phyloP scores from a whole-genome alignment of 2,329 filamentous ascomycete species.

The Paecilomyces sp. region DNA sequence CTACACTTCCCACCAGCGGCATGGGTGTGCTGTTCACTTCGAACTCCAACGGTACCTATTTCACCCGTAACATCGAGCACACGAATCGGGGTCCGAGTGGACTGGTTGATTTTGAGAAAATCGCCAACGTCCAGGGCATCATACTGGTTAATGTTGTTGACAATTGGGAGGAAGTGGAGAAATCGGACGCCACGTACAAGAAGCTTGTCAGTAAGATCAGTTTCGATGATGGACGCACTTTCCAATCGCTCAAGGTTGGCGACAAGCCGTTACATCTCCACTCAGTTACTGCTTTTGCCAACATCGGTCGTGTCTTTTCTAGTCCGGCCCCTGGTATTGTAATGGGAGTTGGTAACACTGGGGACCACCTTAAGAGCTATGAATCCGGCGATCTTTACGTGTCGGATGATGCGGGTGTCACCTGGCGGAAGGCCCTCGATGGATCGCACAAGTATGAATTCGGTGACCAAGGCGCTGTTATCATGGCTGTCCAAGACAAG shows the following conservation, averaged over 20 bases:
- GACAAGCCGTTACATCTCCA: constrained; percentile 73
- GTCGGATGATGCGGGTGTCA: constrained; percentile 83
- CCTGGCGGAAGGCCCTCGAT: constrained; percentile 66
- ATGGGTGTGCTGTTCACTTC: constrained; percentile 92
- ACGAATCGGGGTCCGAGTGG: constrained; percentile 75
- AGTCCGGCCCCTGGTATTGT: constrained; percentile 88
- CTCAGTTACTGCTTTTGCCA: constrained; percentile 78
- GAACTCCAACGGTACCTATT: constrained; percentile 96
- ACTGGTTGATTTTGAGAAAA: constrained; percentile 90
- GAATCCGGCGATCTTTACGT: constrained; percentile 73
- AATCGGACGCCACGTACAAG: constrained; percentile 52
- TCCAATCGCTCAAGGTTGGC: constrained; percentile 63
- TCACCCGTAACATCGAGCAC: constrained; percentile 83
- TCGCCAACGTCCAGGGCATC: constrained; percentile 84
- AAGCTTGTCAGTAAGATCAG: constrained; percentile 71
- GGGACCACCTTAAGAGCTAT: constrained; percentile 64
- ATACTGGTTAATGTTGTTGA: constrained; percentile 83
- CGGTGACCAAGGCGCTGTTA: constrained; percentile 82
- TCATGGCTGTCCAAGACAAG: constrained; percentile 72
- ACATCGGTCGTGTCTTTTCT: constrained; percentile 81
- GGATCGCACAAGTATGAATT: constrained; percentile 95
- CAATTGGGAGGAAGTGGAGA: constrained; percentile 71
- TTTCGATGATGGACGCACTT: constrained; percentile 90
- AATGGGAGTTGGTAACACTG: constrained; percentile 90
- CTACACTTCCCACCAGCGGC: constrained; percentile 50